These are phyloP conservation scores for Oryza coarctata DNA, from an alignment of 176 grass and related monocot genomes.

Conservation along the genomic window DNA sequence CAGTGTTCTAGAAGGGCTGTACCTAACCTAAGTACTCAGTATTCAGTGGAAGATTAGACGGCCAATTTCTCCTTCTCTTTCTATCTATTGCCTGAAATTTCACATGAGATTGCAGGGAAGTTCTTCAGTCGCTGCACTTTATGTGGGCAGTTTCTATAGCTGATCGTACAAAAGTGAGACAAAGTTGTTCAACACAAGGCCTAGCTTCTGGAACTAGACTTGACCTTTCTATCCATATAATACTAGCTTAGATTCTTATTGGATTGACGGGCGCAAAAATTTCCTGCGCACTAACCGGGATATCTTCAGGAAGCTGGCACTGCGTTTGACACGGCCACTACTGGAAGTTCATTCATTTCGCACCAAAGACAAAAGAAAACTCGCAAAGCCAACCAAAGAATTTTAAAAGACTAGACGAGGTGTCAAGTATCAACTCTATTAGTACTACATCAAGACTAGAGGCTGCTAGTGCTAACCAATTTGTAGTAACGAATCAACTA, in stretches of 20 bases:
- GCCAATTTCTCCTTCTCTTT: neutral
- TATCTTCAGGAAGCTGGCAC: neutral
- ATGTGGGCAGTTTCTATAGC: slow-evolving; percentile 9
- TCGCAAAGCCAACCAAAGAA: neutral
- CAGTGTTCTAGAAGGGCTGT: neutral
- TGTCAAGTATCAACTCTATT: neutral
- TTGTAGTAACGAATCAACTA: neutral
- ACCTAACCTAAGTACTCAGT: slow-evolving; percentile 15
- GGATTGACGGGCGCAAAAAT: neutral
- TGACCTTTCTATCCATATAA: slow-evolving; percentile 8
- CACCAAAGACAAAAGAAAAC: neutral
- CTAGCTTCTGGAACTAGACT: slow-evolving; percentile 12
- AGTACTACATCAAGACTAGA: neutral
- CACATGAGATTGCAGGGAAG: slow-evolving; percentile 10
- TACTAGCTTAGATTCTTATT: neutral
- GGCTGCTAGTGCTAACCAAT: neutral
- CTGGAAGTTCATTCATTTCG: neutral
- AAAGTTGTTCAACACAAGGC: neutral
- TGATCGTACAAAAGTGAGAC: neutral
- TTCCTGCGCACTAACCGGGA: slow-evolving; percentile 7
- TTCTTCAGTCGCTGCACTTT: neutral
- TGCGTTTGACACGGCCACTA: slow-evolving; percentile 10
- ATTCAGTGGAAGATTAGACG: neutral
- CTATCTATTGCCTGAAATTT: neutral
- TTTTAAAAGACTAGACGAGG: slow-evolving; percentile 14